These are phyloP conservation scores for Candida lessepsii DNA, from an alignment of 805 yeast genomes.

Conservation along the genomic window DNA sequence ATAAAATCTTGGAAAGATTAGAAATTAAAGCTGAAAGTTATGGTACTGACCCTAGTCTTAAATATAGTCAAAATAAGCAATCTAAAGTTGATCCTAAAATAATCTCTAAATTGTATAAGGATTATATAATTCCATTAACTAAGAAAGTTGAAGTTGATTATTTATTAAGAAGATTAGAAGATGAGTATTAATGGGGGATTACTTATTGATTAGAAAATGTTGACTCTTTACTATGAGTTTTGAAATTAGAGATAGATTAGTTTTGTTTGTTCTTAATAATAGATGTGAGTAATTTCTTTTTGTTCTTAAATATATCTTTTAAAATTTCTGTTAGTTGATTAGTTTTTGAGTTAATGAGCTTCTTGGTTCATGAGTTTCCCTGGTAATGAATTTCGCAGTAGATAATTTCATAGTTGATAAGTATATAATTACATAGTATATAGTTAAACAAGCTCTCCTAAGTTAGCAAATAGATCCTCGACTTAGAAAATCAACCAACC, in stretches of 20 bases:
- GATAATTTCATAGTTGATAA: too few relatives aligned
- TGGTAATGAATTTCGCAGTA: too few relatives aligned
- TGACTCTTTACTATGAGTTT: too few relatives aligned
- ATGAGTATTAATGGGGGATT: constrained; percentile 21
- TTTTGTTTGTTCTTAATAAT: too few relatives aligned
- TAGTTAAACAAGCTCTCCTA: not conserved
- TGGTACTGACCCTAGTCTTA: constrained; percentile 83
- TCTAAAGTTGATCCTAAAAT: constrained; percentile 80
- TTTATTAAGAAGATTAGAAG: constrained; percentile 77
- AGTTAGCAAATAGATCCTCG: not conserved
- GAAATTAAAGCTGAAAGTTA: constrained; percentile 79
- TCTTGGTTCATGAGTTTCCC: too few relatives aligned
- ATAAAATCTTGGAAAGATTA: constrained; percentile 74
- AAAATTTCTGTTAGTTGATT: too few relatives aligned
- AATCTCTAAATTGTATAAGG: constrained; percentile 79
- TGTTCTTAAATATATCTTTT: too few relatives aligned
- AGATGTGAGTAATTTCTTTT: too few relatives aligned
- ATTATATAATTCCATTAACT: constrained; percentile 88
- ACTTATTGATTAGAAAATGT: too few relatives aligned
- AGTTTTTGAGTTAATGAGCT: too few relatives aligned
- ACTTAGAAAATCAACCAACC: constrained; percentile 72
- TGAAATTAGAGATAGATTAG: not conserved
- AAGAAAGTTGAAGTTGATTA: constrained; percentile 95
- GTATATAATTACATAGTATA: constrained; percentile 3
- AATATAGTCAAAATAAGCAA: constrained; percentile 62